Percentiles rank a stretch among this genome's conserved stretches.
These are phyloP conservation scores for Sistotremastrum niveocremeum DNA, from an alignment of 768 basidiomycete species.

Conservation along the genomic window DNA sequence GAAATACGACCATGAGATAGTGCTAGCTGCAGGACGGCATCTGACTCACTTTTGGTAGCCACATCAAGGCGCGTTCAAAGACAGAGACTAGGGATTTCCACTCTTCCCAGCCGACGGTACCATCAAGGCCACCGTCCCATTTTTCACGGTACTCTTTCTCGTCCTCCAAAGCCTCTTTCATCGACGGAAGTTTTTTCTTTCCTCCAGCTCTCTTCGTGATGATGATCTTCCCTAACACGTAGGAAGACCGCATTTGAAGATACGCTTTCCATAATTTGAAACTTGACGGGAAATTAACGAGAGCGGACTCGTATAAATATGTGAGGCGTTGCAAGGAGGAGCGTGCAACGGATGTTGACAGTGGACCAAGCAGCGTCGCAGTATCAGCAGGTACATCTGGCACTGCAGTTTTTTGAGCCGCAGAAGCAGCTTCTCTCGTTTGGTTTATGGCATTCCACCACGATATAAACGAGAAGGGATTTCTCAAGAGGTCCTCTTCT, in stretches of 20 bases:
- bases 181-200: conserved; percentile 83
- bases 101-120: conserved; percentile 88
- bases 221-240: conserved; percentile 67
- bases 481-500: conserved; percentile 88
- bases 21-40: conserved; percentile 2
- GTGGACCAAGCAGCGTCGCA: conserved; percentile 56
- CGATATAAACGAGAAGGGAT: conserved; percentile 80
- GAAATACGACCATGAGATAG: conserved; percentile 2
- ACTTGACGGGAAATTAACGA: conserved; percentile 73
- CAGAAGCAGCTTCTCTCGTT: conserved; percentile 49
- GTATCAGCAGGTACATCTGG: conserved; percentile 36
- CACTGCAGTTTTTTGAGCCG: conserved; percentile 42
- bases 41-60: conserved; percentile 70
- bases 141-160: conserved; percentile 66
- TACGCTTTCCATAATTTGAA: conserved; percentile 98
- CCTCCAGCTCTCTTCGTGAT: conserved; percentile 71
- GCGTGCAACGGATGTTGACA: conserved; percentile 60
- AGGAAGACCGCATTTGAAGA: conserved; percentile 67
- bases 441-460: conserved; percentile 85
- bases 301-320: conserved; percentile 88
- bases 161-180: conserved; percentile 81
- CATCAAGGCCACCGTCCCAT: conserved; percentile 81
- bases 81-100: conserved; percentile 82
- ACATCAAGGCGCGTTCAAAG: conserved; percentile 90
- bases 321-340: conserved; percentile 71